phyloP scores from a whole-genome alignment of 2,329 filamentous ascomycete species.

The Aureobasidium sp. region DNA sequence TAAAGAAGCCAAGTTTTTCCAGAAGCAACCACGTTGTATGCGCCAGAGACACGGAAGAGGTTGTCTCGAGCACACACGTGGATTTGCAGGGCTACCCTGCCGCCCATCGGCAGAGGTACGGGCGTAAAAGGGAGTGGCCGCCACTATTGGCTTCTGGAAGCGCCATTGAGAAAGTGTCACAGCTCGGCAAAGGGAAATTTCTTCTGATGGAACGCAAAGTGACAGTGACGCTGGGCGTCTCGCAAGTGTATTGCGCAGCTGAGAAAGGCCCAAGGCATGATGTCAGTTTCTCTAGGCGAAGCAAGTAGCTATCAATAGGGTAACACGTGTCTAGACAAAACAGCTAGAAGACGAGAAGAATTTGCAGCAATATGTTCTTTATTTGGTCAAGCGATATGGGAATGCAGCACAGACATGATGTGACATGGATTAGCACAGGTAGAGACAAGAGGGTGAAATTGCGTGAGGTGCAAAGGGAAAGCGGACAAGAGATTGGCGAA shows the following conservation, averaged over 20 bases:
- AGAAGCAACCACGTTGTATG: slow-evolving; percentile 1
- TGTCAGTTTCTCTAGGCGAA: background rate
- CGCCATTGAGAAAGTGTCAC: background rate
- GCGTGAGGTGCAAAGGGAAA: background rate
- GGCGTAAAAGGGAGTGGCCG: background rate
- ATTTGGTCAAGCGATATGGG: background rate
- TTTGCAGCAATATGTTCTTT: background rate
- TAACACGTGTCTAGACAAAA: slow-evolving; percentile 2
- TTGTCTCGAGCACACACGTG: background rate
- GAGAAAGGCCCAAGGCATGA: background rate
- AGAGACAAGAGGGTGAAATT: background rate
- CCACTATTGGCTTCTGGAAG: slow-evolving; percentile 10
- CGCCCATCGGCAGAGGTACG: background rate
- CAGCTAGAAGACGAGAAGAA: slow-evolving; percentile 3
- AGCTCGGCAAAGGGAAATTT: background rate
- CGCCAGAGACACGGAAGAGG: background rate
- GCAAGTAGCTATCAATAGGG: background rate
- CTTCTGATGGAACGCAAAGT: background rate
- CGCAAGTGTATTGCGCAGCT: background rate
- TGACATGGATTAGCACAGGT: background rate
- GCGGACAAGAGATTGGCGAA: background rate
- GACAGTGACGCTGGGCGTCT: background rate
- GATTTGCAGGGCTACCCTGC: background rate
- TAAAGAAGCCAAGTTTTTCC: background rate
- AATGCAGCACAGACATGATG: slow-evolving; percentile 1